Base-by-base conservation (phyloP, 352 stramenopile species). In the Pseudoperonospora humuli region DNA sequence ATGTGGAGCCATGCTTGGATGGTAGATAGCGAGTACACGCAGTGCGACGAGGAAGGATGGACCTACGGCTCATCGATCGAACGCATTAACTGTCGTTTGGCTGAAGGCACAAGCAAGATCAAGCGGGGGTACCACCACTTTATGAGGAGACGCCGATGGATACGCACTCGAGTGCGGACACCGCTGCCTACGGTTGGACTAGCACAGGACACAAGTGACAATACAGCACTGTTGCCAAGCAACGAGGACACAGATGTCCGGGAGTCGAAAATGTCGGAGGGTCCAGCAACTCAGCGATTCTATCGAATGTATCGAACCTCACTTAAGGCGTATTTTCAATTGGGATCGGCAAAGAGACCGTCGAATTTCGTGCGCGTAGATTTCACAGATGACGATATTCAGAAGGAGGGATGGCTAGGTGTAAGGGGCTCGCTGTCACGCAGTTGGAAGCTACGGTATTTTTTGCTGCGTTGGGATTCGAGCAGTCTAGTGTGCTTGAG, bases 361-460 rank as follows among this genome's bases (percentile, higher is more conserved):
- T 56, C 66, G 10, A 71, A 84, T 28, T 80, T 81, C 21, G 37
- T 64, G 18, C 68, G 72, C 3, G 50, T 84, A 26, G 63, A 76
- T n/a, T 91, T 86, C 44, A 64, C 69, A 5, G 64, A 85, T 26
- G 63, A 88, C 1, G 70, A 84, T 21, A 69, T 91, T n/a, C 43
- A 75, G 39, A 70, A 75, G 13, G 76, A 93, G 54, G 81, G 76
- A 0, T 93, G 81, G 81, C 57, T 93, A 0, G 81, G 78, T 0
- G 56, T 82, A 21, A 53, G 75, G 11, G 76, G 81, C 9, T 59
- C 67, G 28, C 57, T 88, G n/a, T 86, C 81, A 13, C 55, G 75
- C 20, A 86, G 68, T 33, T 93, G 81, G 81, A 90, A 89, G 58
- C 65, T 93, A 18, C 74, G 81, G 0, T 93, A 91, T 44, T 93